These are phyloP conservation scores for Sindora glabra DNA, from an alignment of 306 rosid species.

Conservation along the genomic window DNA sequence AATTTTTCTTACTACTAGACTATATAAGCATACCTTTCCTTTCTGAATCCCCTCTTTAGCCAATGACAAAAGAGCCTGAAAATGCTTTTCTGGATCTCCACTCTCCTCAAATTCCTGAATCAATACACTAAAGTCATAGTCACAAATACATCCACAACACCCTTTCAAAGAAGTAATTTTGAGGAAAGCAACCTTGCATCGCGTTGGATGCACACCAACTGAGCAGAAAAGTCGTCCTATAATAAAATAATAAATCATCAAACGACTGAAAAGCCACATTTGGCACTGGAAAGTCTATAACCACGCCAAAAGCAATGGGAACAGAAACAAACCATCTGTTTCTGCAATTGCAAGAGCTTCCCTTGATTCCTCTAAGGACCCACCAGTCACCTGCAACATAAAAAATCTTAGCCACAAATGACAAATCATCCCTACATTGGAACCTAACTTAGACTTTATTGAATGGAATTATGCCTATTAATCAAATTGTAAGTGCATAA, in stretches of 20 bases:
- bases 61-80: conserved; percentile 74
- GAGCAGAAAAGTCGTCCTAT: conserved; percentile 90
- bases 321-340: conserved; percentile 61
- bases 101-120: conserved; percentile 81
- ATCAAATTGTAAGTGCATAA: background rate
- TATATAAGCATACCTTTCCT: conserved; percentile 58
- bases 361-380: conserved; percentile 89
- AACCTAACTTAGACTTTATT: background rate
- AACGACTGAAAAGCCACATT: conserved; percentile 15
- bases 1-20: background rate
- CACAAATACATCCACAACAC: conserved; percentile 18
- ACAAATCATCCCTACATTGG: background rate
- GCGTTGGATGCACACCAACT: conserved; percentile 95
- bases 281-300: background rate
- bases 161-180: background rate
- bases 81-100: conserved; percentile 88
- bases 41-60: conserved; percentile 87
- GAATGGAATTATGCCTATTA: background rate
- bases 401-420: background rate
- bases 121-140: conserved; percentile 15
- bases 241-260: conserved; percentile 10
- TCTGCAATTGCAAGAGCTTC: conserved; percentile 86
- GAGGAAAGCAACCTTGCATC: conserved; percentile 72
- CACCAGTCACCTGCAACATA: conserved; percentile 79
- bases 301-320: background rate